Base-by-base conservation (phyloP, 2,329 filamentous ascomycete species). In the Orbilia oligospora region DNA sequence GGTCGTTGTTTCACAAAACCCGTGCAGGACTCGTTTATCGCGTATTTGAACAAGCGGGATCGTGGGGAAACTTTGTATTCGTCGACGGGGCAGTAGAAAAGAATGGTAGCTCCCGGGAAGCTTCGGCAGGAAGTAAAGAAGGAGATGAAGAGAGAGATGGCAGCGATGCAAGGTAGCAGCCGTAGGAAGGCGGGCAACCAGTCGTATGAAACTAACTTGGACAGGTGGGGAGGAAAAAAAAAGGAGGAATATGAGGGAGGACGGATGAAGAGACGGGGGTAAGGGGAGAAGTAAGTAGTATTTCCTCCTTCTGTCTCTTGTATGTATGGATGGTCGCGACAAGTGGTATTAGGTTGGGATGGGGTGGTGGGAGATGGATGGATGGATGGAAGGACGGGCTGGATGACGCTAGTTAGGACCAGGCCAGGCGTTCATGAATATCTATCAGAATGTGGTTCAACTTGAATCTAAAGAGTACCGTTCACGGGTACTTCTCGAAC, bases 71-170 rank as follows among this genome's bases (percentile, higher is more conserved):
- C 24, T 53, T 67, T 51, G 64, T 67, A 41, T 46, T 46, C 49
- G 51, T 41, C 36, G 46, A n/a, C 2, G 18, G 20, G 36, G 18
- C 3, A 49, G 8, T 27, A 44, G 16, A 18, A 71, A 61, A 53
- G n/a, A 22, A 48, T 38, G 63, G 49, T 48, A 10, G 20, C 36
- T 55, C 27, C 73, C 67, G 73, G 73, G 67, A 71, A 67, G 49
- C 18, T 67, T 71, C 73, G 67, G 71, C 38, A 66, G 70, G 64
- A 38, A 36, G 8, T 38, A 44, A 48, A 16, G n/a, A 48, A 49
- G 20, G 58, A 58, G 66, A 71, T 48, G 56, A 38, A 65, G 66
- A 41, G 66, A 41, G 49, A 51, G 66, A 71, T 56, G 53, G 24
- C 44, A 61, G 8, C 2, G 20, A 46, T 18, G 61, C 33, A 63